Conservation (phyloP, 371 early-diverging fungal species). For the Enteropsectra breve region DNA sequence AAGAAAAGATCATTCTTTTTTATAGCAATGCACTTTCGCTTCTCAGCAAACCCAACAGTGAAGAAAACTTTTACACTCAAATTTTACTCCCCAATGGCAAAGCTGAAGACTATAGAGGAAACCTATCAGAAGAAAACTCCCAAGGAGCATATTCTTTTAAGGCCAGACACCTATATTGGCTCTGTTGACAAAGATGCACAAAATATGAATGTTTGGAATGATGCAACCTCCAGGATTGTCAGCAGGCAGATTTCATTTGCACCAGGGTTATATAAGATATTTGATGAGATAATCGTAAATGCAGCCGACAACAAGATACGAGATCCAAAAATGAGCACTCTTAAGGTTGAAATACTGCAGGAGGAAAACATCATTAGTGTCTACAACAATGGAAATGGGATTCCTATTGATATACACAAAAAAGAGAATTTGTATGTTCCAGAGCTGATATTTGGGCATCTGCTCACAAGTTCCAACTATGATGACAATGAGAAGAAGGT, state of each 20-base stretch:
- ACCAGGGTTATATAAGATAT: slow-evolving; percentile 96
- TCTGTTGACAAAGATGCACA: slow-evolving; percentile 74
- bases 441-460: slow-evolving; percentile 95
- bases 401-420: slow-evolving; percentile 85
- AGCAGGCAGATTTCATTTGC: slow-evolving; percentile 70
- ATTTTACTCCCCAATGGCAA: too few species aligned
- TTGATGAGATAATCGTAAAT: slow-evolving; percentile 97
- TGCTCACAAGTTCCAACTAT: slow-evolving; percentile 94
- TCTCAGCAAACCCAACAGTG: too few species aligned
- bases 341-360: slow-evolving; percentile 79
- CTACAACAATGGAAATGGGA: slow-evolving; percentile 88
- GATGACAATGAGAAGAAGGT: slow-evolving; percentile 92
- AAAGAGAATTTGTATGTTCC: slow-evolving; percentile 88
- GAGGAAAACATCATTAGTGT: slow-evolving; percentile 74
- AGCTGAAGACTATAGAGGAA: slow-evolving; percentile 73
- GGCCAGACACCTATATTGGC: slow-evolving; percentile 98
- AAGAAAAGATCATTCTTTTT: too few species aligned
- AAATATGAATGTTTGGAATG: slow-evolving; percentile 75
- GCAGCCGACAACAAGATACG: slow-evolving; percentile 70
- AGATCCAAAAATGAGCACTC: slow-evolving; percentile 75
- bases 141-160: slow-evolving; percentile 91
- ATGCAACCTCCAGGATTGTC: slow-evolving; percentile 62
- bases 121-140: slow-evolving; percentile 95
- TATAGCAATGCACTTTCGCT: too few species aligned
- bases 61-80: too few species aligned